Base-by-base conservation (phyloP, 1,284 basidiomycete species). In the Cystobasidiaceae sp. region DNA sequence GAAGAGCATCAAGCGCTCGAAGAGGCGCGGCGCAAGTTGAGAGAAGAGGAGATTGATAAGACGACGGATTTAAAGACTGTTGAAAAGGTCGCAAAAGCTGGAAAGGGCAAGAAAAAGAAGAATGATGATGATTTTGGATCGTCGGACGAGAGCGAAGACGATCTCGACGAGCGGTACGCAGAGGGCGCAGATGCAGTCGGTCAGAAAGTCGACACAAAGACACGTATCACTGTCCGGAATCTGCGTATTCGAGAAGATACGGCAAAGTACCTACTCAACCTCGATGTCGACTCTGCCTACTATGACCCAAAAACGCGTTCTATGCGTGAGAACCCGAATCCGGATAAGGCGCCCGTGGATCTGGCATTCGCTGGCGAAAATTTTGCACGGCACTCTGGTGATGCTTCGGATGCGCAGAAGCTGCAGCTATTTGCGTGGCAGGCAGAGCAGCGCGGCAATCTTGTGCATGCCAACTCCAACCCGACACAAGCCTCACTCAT, bases 291-390 rank as follows among this genome's bases (percentile, higher is more conserved):
- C 0, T 93, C 90, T 72, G 94, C 96, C 11, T 96, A 98, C 81
- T 99, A 99, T 76, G 96, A 99, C 75, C 96, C 96, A 52, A 99
- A 99, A 81, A 98, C 96, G 27, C 87, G 96, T 71, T 96, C 94
- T 3, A 99, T 99, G 96, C 89, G 96, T 77, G 94, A 98, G 74
- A 93, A 94, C 39, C 94, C 96, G 0, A 73, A 86, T 15, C 85
- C 84, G 71, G 84, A 86, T 70, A 80, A 90, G 33, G 80, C 85
- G 1, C 81, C 89, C 11, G 92, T 97, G 78, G 94, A 97, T 75
- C 88, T 92, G 37, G 82, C 82, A 74, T 97, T 96, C 74, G 92
- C 93, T 7, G 94, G 94, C 13, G 96, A 99, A 78, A 97, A 98
- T 78, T 98, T 97, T 79, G 81, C 87, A 60, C 88, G 94, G 25